These are phyloP conservation scores for Aspergillus uvarum DNA, from an alignment of 2,329 filamentous ascomycete species.

Conservation along the genomic window DNA sequence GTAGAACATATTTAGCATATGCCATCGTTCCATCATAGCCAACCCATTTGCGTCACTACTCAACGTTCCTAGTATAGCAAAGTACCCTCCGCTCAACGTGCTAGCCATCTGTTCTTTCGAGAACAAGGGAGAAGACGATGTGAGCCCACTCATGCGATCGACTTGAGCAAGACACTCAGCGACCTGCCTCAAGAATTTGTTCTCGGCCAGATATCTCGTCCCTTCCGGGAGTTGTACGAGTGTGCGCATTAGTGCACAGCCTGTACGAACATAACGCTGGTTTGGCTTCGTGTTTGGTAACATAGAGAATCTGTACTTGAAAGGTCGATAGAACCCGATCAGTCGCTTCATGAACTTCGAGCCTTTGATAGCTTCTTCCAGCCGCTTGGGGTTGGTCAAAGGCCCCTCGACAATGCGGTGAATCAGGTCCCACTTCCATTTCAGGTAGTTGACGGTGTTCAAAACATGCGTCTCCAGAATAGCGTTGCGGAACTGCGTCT, in stretches of 20 bases:
- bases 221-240: slow-evolving; percentile 84
- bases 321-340: slow-evolving; percentile 91
- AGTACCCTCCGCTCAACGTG: slow-evolving; percentile 89
- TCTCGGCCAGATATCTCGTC: slow-evolving; percentile 79
- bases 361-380: slow-evolving; percentile 90
- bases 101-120: slow-evolving; percentile 79
- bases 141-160: slow-evolving; percentile 72
- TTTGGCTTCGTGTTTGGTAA: slow-evolving; percentile 87
- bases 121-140: slow-evolving; percentile 79
- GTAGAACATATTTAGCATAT: slow-evolving; percentile 99
- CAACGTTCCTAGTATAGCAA: slow-evolving; percentile 83
- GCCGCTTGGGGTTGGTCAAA: slow-evolving; percentile 80
- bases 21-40: slow-evolving; percentile 90
- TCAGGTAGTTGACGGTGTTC: slow-evolving; percentile 83
- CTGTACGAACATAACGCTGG: slow-evolving; percentile 87
- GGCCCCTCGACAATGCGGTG: slow-evolving; percentile 90
- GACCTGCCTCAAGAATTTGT: slow-evolving; percentile 89
- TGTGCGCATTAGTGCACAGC: slow-evolving; percentile 83
- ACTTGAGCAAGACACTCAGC: slow-evolving; percentile 95
- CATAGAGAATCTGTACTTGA: slow-evolving; percentile 93
- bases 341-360: slow-evolving; percentile 96
- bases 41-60: slow-evolving; percentile 81
- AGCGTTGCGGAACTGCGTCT: slow-evolving; percentile 61
- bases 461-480: slow-evolving; percentile 77
- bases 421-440: slow-evolving; percentile 98